Percentiles rank a stretch among this genome's conserved stretches.
phyloP scores from a whole-genome alignment of 148 eudicot species.

The Arctostaphylos glauca region DNA sequence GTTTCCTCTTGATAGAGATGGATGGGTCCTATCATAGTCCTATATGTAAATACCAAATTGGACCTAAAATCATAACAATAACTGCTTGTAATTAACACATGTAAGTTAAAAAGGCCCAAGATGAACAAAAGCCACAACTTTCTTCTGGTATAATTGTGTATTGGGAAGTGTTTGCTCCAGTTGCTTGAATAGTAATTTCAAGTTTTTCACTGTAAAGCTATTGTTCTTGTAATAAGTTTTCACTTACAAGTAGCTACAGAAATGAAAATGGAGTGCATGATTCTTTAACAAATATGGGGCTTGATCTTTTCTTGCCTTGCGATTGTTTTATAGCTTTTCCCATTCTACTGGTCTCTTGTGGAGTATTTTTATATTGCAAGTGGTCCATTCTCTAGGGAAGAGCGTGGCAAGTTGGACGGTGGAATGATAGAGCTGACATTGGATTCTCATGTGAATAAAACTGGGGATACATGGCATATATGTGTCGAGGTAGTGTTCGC shows the following conservation, averaged over 20 bases:
- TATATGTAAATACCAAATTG: background rate
- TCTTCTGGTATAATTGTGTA: background rate
- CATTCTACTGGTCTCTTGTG: background rate
- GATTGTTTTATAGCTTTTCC: background rate
- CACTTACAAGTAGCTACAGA: background rate
- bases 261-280: background rate
- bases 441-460: constrained; percentile 66
- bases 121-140: background rate
- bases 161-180: background rate
- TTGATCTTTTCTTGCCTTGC: background rate
- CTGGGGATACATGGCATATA: constrained; percentile 96
- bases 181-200: background rate
- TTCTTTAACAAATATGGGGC: background rate
- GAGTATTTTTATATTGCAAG: background rate
- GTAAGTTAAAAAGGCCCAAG: background rate
- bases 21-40: background rate
- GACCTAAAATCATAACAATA: background rate
- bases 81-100: background rate
- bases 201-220: background rate
- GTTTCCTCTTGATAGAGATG: background rate
- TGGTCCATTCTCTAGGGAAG: constrained; percentile 35
- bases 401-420: constrained; percentile 28
- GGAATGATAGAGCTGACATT: constrained; percentile 62
- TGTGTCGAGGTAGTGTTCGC: constrained; percentile 59
- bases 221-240: background rate